A percentile compares a stretch with the other conserved stretches of the same genome.
Conservation (phyloP, 495 filamentous ascomycete genomes). For the Ramalina intermedia region DNA sequence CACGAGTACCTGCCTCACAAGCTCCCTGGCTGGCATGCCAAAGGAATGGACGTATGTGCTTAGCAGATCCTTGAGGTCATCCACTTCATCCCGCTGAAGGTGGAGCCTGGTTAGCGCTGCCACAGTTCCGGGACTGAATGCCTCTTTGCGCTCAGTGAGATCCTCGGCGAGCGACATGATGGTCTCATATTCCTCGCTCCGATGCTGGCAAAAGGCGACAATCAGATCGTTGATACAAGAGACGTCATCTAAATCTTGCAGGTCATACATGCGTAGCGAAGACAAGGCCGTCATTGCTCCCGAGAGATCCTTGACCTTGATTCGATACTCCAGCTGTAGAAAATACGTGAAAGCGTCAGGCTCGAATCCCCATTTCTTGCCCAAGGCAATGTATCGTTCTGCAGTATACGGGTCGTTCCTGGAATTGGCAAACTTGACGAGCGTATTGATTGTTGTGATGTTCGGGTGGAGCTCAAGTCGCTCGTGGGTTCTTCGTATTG, state of each 20-base stretch:
- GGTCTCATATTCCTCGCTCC: slow-evolving; percentile 41
- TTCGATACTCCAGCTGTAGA: slow-evolving; percentile 59
- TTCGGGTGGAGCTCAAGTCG: slow-evolving; percentile 34
- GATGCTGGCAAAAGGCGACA: slow-evolving; percentile 47
- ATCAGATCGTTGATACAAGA: slow-evolving; percentile 62
- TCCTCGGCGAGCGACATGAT: slow-evolving; percentile 63
- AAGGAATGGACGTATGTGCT: slow-evolving; percentile 49
- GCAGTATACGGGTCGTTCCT: slow-evolving; percentile 54
- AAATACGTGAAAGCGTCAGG: slow-evolving; percentile 53
- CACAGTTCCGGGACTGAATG: slow-evolving; percentile 57
- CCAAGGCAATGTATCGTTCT: slow-evolving; percentile 53
- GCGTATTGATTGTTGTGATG: slow-evolving; percentile 55
- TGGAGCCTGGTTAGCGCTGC: slow-evolving; percentile 54
- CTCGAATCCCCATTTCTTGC: slow-evolving; percentile 43
- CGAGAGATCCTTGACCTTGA: slow-evolving; percentile 52
- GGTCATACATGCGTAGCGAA: slow-evolving; percentile 38
- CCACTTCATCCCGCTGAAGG: slow-evolving; percentile 54
- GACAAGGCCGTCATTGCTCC: slow-evolving; percentile 50
- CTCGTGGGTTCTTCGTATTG: slow-evolving; percentile 32
- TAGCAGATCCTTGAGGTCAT: slow-evolving; percentile 65
- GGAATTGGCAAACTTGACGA: slow-evolving; percentile 63
- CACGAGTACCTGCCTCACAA: slow-evolving; percentile 48
- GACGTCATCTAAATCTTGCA: slow-evolving; percentile 40
- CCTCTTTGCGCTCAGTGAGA: slow-evolving; percentile 53
- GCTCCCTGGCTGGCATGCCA: slow-evolving; percentile 45